Percentiles rank a stretch among this genome's conserved stretches.
phyloP scores from a whole-genome alignment of 2,329 filamentous ascomycete genomes.

The Fusarium anguioides region DNA sequence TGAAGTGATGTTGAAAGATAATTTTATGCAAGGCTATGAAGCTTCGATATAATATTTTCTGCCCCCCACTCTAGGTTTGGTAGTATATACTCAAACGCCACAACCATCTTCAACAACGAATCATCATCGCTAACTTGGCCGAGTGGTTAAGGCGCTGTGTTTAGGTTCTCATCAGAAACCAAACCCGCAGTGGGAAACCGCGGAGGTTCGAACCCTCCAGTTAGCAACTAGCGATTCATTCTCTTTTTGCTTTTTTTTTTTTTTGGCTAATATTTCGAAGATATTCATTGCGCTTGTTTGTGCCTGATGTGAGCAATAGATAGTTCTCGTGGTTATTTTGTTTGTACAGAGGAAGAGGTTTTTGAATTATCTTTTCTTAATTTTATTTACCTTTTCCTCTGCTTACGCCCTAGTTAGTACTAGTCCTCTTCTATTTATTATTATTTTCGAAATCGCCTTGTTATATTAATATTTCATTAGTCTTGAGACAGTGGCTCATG shows the following conservation, averaged over 20 bases:
- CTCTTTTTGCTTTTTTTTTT: neutral
- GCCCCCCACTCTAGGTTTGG: rapidly evolving
- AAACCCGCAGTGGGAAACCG: constrained; percentile 43
- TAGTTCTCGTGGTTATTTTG: no score
- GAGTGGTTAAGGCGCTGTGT: constrained; percentile 43
- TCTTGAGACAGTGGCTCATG: no score
- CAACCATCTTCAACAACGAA: neutral
- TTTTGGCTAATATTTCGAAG: neutral
- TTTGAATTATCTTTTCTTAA: no score
- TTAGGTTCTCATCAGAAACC: constrained; percentile 40
- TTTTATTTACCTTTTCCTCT: neutral
- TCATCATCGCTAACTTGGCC: constrained; percentile 41
- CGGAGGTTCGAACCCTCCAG: constrained; percentile 43
- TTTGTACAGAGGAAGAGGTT: no score
- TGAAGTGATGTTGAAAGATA: constrained; percentile 31
- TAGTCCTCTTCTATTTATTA: no score
- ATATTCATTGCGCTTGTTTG: neutral
- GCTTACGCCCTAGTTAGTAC: no score
- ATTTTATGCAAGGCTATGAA: constrained; percentile 38
- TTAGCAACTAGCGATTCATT: constrained; percentile 28
- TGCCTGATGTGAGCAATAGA: no score
- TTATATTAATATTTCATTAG: no score
- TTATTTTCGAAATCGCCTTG: no score
- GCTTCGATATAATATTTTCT: constrained; percentile 17
- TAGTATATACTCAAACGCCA: rapidly evolving